phyloP scores from a whole-genome alignment of 2,329 filamentous ascomycete genomes.

The Pochonia chlamydosporia region DNA sequence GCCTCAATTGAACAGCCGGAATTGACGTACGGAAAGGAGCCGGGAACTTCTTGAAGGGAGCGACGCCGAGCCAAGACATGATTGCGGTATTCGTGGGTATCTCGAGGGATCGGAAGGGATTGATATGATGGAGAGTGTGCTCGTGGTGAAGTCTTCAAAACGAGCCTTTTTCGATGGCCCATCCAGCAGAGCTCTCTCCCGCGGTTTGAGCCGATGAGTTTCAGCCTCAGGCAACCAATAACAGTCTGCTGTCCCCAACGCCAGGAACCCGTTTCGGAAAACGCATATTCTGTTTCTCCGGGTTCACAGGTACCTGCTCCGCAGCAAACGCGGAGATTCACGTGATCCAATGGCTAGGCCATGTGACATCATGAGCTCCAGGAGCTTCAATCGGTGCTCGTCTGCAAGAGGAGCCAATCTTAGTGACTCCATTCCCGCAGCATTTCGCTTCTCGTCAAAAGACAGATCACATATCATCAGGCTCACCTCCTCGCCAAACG shows the following conservation, averaged over 20 bases:
- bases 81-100: slow-evolving; percentile 40
- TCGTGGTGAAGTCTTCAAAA: slow-evolving; percentile 24
- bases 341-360: not conserved
- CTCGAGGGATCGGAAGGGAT: slow-evolving; percentile 27
- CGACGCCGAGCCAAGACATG: slow-evolving; percentile 68
- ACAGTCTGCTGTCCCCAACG: not conserved
- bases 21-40: slow-evolving; percentile 68
- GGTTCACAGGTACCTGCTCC: too few species aligned
- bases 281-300: too few species aligned
- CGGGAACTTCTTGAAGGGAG: slow-evolving; percentile 72
- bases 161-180: slow-evolving; percentile 34
- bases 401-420: not conserved
- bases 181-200: slow-evolving; percentile 20
- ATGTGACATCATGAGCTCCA: slow-evolving; percentile 13
- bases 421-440: too few species aligned
- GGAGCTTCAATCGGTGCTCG: not conserved
- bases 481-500: not conserved
- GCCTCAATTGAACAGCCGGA: slow-evolving; percentile 12
- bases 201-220: slow-evolving; percentile 23
- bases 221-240: slow-evolving; percentile 21
- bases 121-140: slow-evolving; percentile 1
- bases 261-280: not conserved
- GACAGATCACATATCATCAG: not conserved
- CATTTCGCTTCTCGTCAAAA: too few species aligned
- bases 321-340: too few species aligned